Evolutionary conservation across 176 grass and related monocot species (phyloP), one percentile per base, ranked within the genome.

Genomic region (Avena sativa): DNA sequence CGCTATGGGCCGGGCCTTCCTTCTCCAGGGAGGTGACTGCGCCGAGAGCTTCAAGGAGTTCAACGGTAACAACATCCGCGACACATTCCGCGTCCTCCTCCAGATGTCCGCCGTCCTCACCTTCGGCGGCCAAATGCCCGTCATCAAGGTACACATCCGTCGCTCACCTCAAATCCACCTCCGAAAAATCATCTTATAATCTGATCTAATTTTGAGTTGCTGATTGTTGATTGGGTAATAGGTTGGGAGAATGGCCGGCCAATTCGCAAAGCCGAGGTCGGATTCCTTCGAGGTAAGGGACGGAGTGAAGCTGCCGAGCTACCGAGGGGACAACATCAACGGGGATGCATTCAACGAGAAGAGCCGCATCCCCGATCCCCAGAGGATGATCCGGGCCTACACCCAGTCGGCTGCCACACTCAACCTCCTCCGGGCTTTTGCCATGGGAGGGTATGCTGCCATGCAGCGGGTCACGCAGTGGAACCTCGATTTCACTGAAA

Each of bases 21-120:
- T 92, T n/a, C 85, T 96, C 55, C 89, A 92, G 80, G 92, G 85
- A 34, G 94, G 92, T 64, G 92, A 96, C 85, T 96, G 92, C 74
- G 89, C 91, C 20, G 82, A 96, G 89, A 96, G 94, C 79, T 96
- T 96, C 85, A 92, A 91, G 66, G 91, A 96, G 85, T 93, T 93
- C 80, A 88, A 92, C 79, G 86, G 79, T 44, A 87, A 92, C 87
- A 96, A 96, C 83, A 96, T 94, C 79, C 82, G 85, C 0, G 94
- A 94, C 79, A 90, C 94, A 38, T 96, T 94, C 87, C 89, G 89
- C 15, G 51, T 90, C 79, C 47, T 93, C 74, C 89, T 92, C n/a
- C 92, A 94, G 85, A 96, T 96, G 94, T 87, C 81, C 71, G 94
- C 64, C 57, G 89, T 96, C 25, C 92, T 96, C 57, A 94, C 84